Evolutionary conservation across 2,329 filamentous ascomycete species (phyloP), one percentile per base, ranked within the genome.

Genomic region (Pestalotiopsis fici): DNA sequence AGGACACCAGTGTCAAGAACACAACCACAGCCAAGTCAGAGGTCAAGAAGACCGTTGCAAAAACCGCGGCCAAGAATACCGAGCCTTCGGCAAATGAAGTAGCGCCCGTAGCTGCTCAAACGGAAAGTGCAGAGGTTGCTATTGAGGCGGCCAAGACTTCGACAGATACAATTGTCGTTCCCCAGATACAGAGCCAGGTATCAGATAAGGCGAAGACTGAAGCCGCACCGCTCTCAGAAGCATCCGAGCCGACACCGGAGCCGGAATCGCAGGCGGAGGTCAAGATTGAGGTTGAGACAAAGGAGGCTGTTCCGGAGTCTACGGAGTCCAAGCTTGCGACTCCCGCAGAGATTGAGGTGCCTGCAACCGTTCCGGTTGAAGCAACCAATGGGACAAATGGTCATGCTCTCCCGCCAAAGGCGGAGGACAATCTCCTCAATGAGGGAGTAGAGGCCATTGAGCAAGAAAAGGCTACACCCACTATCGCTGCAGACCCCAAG

Each of bases 41-140:
- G n/a, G 57, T 27, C 11, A 39, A 47, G 18, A 63, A 67, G 47
- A 57, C 67, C n/a, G 70, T 67, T 43, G 68, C 71, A 7, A 50
- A 37, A 13, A 62, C 72, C 4, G 66, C 59, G 9, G 31, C 56
- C 31, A 65, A 54, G n/a, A 67, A 69, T 28, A 68, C 71, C 18
- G 64, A 71, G n/a, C 67, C 70, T 4, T 69, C 73, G 11, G 70
- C 74, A 1, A 76, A 75, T 64, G 74, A 75, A 28, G 70, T 73
- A 47, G 72, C 70, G 5, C 72, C 71, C 2, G 68, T 70, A 31
- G 71, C 70, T 21, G 69, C 71, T 37, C 65, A 70, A 31, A 56
- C 69, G 43, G 66, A 64, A 55, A 57, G 31, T n/a, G 67, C 61
- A 37, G 67, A 69, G 27, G 69, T 27, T 18, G 67, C 61, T 11